Percentiles rank a stretch among this genome's conserved stretches.
phyloP scores from a whole-genome alignment of 306 rosid species.

The Trichosanthes cucumerina region DNA sequence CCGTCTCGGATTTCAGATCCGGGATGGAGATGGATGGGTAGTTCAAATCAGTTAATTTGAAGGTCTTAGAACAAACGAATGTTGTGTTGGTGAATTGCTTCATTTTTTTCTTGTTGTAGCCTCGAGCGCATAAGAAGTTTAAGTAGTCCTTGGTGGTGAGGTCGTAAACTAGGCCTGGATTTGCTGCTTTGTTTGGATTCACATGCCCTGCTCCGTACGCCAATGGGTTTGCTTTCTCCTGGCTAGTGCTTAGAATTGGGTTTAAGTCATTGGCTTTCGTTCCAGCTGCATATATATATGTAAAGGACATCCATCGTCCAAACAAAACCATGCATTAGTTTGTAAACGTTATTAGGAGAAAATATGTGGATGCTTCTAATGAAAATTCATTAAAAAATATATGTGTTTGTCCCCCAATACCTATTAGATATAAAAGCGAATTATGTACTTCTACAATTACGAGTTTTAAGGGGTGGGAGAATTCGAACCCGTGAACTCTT shows the following conservation, averaged over 20 bases:
- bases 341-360: no score
- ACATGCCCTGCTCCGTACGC: constrained; percentile 49
- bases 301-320: not conserved
- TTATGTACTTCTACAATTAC: no score
- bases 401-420: no score
- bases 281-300: not conserved
- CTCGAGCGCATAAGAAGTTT: constrained; percentile 42
- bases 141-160: constrained; percentile 27
- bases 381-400: no score
- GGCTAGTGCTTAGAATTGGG: not conserved
- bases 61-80: constrained; percentile 18
- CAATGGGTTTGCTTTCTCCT: constrained; percentile 29
- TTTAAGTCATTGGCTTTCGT: not conserved
- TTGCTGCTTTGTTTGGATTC: constrained; percentile 31
- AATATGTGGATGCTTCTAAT: no score
- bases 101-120: constrained; percentile 7
- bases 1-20: not conserved
- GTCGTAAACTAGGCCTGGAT: constrained; percentile 60
- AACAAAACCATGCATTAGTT: not conserved
- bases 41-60: constrained; percentile 26
- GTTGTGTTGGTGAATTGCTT: constrained; percentile 14
- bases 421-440: no score
- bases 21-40: constrained; percentile 39
- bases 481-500: no score
- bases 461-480: no score